phyloP scores from a whole-genome alignment of 208 protist genomes.

The Paratrypanosoma confusum region DNA sequence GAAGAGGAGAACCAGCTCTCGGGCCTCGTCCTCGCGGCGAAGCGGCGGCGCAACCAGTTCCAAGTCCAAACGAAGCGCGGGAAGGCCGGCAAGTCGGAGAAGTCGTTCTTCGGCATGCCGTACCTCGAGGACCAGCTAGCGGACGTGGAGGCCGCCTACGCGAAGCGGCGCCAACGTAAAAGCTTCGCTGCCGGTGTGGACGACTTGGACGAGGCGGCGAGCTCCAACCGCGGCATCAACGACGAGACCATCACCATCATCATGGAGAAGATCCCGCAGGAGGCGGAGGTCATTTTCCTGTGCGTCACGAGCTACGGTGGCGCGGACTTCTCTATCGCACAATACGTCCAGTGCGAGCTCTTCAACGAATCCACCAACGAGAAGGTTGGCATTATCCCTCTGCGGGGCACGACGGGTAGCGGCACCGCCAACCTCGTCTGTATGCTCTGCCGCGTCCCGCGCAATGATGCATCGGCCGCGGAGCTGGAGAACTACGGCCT shows the following conservation, averaged over 20 bases:
- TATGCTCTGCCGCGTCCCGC: constrained; percentile 50
- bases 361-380: constrained; percentile 61
- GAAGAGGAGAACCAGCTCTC: constrained; percentile 72
- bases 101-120: constrained; percentile 43
- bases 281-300: constrained; percentile 62
- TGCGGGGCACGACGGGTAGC: constrained; percentile 40
- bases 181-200: constrained; percentile 17
- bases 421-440: constrained; percentile 49
- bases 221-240: constrained; percentile 36
- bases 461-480: background rate
- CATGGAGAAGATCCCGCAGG: constrained; percentile 55
- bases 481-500: background rate
- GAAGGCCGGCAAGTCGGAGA: constrained; percentile 12
- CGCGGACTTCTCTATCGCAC: constrained; percentile 42
- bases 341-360: constrained; percentile 26
- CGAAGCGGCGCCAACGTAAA: constrained; percentile 22
- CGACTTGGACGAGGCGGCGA: constrained; percentile 12
- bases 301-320: constrained; percentile 70
- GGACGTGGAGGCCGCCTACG: constrained; percentile 32
- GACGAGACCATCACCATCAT: constrained; percentile 73
- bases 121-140: constrained; percentile 60
- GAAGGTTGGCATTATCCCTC: constrained; percentile 39
- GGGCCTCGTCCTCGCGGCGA: constrained; percentile 32
- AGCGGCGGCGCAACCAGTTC: constrained; percentile 19
- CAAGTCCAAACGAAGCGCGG: constrained; percentile 1